Conservation (phyloP, 1,284 basidiomycete species). For the Stygiomarasmius scandens region DNA sequence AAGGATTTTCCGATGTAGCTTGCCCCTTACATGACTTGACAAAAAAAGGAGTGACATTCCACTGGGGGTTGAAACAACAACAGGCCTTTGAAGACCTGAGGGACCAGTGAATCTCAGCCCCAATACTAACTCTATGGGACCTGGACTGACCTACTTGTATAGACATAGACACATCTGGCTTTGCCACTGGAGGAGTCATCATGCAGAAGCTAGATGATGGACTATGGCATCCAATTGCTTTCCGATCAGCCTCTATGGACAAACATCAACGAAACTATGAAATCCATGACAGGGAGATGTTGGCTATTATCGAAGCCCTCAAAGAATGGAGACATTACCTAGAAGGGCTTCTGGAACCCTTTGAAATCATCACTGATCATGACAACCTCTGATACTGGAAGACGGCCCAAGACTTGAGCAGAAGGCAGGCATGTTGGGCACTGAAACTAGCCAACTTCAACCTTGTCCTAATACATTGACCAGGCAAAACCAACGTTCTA, state of each 20-base stretch:
- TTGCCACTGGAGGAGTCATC: conserved; percentile 11
- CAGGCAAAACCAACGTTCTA: background rate
- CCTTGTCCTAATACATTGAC: conserved; percentile 21
- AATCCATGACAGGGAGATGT: too few relatives aligned
- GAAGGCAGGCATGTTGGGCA: too few relatives aligned
- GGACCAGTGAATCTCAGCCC: background rate
- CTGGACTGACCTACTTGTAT: conserved; percentile 1
- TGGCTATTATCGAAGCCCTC: conserved; percentile 4
- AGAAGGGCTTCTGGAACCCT: conserved; percentile 3
- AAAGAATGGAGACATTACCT: conserved; percentile 2
- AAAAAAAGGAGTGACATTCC: background rate
- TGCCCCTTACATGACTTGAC: conserved; percentile 1
- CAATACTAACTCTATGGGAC: background rate
- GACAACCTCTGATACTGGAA: conserved; percentile 2
- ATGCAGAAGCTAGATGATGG: conserved; percentile 6
- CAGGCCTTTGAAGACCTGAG: background rate
- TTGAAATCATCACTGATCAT: conserved; percentile 8
- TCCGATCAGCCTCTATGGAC: too few relatives aligned
- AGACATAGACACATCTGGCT: conserved; percentile 8
- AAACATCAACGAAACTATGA: too few relatives aligned
- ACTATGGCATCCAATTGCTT: too few relatives aligned
- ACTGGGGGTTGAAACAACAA: background rate
- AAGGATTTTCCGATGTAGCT: too few relatives aligned
- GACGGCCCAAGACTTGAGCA: too few relatives aligned
- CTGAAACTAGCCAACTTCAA: conserved; percentile 35